A percentile compares a stretch with the other conserved stretches of the same genome.
Conservation (phyloP, 2,329 filamentous ascomycete species). For the Cercospora sp. region DNA sequence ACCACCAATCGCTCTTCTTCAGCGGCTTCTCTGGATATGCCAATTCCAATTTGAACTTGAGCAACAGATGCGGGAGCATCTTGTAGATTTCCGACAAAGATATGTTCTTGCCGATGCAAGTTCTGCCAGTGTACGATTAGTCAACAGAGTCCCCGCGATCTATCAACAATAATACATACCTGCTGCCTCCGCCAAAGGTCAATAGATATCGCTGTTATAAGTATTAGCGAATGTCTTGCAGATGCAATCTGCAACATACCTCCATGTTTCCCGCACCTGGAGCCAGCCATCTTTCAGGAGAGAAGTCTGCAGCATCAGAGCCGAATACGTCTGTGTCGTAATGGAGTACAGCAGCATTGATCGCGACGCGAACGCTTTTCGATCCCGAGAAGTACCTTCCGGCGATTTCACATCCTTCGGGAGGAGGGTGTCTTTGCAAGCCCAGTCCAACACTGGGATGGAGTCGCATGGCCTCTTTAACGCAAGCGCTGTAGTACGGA, state of each 20-base stretch:
- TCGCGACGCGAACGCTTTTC: not conserved
- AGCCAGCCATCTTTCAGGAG: not conserved
- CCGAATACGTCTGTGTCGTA: not conserved
- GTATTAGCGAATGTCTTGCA: not conserved
- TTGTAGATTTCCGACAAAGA: constrained; percentile 10
- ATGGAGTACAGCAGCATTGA: not conserved
- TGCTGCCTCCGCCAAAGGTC: not conserved
- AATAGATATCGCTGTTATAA: not conserved
- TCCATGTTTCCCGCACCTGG: not conserved
- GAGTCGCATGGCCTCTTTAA: not conserved
- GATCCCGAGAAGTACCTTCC: not conserved
- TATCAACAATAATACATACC: not conserved
- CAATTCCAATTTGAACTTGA: not conserved
- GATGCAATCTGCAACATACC: not conserved
- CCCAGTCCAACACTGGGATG: not conserved
- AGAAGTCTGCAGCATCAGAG: not conserved
- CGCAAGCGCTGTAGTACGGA: not conserved
- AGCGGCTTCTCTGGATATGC: not conserved
- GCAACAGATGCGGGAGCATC: constrained; percentile 1
- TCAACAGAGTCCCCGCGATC: not conserved
- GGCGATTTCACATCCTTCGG: not conserved
- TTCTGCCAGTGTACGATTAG: not conserved
- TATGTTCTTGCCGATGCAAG: constrained; percentile 7
- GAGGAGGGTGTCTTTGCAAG: not conserved
- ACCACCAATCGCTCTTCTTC: not conserved